Conservation (phyloP, 352 stramenopile genomes). For the Phytophthora sp. region DNA sequence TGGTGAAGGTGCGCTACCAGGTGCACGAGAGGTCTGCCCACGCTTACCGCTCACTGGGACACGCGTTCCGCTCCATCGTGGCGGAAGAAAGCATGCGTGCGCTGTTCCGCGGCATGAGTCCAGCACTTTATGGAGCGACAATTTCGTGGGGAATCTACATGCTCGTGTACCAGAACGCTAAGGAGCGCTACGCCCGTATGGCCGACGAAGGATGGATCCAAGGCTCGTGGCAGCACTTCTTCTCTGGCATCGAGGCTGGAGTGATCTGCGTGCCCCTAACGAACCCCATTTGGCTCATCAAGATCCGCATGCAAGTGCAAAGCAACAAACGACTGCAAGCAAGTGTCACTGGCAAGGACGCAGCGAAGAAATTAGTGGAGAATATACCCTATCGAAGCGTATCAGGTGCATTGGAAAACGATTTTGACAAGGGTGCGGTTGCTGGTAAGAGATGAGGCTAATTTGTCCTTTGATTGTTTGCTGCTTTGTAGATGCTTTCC, state of each 20-base stretch:
- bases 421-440: background rate
- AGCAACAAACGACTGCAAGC: constrained; percentile 59
- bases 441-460: background rate
- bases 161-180: constrained; percentile 97
- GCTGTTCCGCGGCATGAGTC: constrained; percentile 95
- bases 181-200: constrained; percentile 83
- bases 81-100: constrained; percentile 87
- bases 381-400: constrained; percentile 75
- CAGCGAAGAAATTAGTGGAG: constrained; percentile 54
- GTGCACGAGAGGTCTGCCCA: constrained; percentile 90
- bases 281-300: constrained; percentile 99
- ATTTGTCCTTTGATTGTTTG: constrained; percentile 13
- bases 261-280: constrained; percentile 95
- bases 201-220: constrained; percentile 73
- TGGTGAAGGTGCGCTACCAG: constrained; percentile 98
- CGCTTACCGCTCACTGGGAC: constrained; percentile 70
- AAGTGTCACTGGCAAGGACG: constrained; percentile 54
- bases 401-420: constrained; percentile 38
- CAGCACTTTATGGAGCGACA: constrained; percentile 95
- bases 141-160: constrained; percentile 99
- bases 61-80: constrained; percentile 80
- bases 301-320: constrained; percentile 96
- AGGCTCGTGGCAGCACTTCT: constrained; percentile 84
- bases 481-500: constrained; percentile 82
- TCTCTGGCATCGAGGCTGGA: constrained; percentile 78